phyloP scores from a whole-genome alignment of 2,329 filamentous ascomycete species.

The Dactylellina cionopaga region DNA sequence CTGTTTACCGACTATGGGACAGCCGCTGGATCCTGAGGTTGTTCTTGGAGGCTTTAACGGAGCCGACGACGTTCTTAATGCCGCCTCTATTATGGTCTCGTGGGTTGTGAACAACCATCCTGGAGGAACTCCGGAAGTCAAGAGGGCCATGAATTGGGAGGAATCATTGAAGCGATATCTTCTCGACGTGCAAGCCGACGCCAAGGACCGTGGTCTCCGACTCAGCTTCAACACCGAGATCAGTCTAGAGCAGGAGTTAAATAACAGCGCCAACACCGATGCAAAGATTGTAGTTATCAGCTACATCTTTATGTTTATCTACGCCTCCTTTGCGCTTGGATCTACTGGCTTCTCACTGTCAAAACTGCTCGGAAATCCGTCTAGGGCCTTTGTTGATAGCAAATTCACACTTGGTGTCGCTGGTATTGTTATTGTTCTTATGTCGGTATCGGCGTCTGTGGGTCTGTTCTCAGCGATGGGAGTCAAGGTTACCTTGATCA shows the following conservation, averaged over 20 bases:
- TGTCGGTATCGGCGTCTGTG: constrained; percentile 96
- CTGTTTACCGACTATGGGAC: constrained; percentile 87
- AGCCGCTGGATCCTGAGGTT: constrained; percentile 85
- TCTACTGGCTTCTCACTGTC: constrained; percentile 82
- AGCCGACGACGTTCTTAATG: constrained; percentile 73
- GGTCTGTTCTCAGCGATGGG: constrained; percentile 91
- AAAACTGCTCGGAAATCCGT: constrained; percentile 82
- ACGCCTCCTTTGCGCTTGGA: constrained; percentile 90
- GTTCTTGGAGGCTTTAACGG: constrained; percentile 82
- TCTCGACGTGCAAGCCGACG: constrained; percentile 81
- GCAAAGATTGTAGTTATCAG: constrained; percentile 96
- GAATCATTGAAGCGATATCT: constrained; percentile 78
- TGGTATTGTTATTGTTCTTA: constrained; percentile 92
- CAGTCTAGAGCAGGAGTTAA: constrained; percentile 92
- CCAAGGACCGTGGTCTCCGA: constrained; percentile 77
- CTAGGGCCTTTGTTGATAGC: constrained; percentile 87
- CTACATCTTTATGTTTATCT: constrained; percentile 98
- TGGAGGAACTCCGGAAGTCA: constrained; percentile 76
- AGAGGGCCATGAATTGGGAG: constrained; percentile 88
- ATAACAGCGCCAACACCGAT: constrained; percentile 98
- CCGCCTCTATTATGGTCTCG: constrained; percentile 83
- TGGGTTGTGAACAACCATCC: constrained; percentile 92
- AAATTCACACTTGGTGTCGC: constrained; percentile 96
- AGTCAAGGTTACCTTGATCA: constrained; percentile 95
- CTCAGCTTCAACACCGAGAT: constrained; percentile 96